Evolutionary conservation across 345 rosid genomes (phyloP), one percentile per base, ranked within the genome.

Genomic region (Dipteronia dyeriana): DNA sequence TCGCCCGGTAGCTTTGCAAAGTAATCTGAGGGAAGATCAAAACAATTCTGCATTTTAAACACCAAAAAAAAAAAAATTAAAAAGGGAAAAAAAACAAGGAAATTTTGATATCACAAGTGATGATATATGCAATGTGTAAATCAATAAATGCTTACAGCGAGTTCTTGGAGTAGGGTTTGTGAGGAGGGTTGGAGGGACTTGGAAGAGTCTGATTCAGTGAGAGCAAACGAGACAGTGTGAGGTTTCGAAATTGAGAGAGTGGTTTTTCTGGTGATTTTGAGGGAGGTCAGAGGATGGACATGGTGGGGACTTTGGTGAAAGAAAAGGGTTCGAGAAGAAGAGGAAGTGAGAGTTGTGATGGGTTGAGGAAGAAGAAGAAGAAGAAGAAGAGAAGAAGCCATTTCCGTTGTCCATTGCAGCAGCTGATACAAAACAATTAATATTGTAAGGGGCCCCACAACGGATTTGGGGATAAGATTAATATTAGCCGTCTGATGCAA

Each of bases 1-100:
- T 95, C 98, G 41, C 70, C 5, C 9, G 99, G 98, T 22, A 95
- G 72, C 81, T 88, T 85, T 26, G 86, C 71, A 66, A 95, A 88
- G 84, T 85, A 95, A 81, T 90, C 98, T 39, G 91, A 79, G 7
- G 97, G 93, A 75, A 95, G 97, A 89, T 90, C 92, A 78, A 95
- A 91, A 79, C 90, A 81, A 64, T 86, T 91, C 99, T 93, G 92
- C 93, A 86, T 54, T 43, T 16, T n/a, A 54, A 70, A 31, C 25
- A 68, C 17, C 17, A 45, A 12, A 38, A 19, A 56, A 59, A 4
- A n/a, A 4, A 13, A 9, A 4, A 13, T 38, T 3, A 3, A 38
- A 68, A 13, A 14, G 39, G 7, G 5, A 66, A 14, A 75, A 20
- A 53, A 38, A 25, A 6, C 16, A 57, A n/a, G 0, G 62, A 19